Base-by-base conservation (phyloP, 2,329 filamentous ascomycete species). In the Sarocladiaceae sp. region DNA sequence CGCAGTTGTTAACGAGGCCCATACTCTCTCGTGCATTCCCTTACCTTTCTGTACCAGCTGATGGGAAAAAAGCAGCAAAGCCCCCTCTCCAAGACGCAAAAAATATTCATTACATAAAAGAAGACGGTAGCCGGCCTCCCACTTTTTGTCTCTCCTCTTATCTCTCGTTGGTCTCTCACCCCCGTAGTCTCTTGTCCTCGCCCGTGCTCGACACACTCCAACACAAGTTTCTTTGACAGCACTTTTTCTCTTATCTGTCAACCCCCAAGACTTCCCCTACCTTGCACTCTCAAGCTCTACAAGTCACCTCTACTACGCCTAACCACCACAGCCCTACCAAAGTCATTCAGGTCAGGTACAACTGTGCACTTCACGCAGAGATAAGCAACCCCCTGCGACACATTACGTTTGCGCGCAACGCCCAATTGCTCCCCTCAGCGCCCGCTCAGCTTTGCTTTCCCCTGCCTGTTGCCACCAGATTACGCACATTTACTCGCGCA, bases 31-130 rank as follows among this genome's bases (percentile, higher is more conserved):
- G 11, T n/a, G n/a, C 22, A 44, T 44, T 44, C 40, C 22, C 40
- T 26, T 26, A 44, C 40, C 40, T 44, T 6, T 26, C 22, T 44
- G 4, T 10, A 36, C 8, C 40, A 44, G 15, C 40, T 44, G 40
- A 44, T 44, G 40, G 40, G 10, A 28, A 28, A 22, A 44, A 44
- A 44, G 28, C 31, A 33, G 33, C 4, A 11, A 31, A 33, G 26
- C 44, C 17, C 44, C 10, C 44, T 33, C 44, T 48, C 40, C 40
- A 15, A n/a, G 22, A 17, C 4, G 22, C 11, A 18, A 48, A 48
- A 48, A 48, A 48, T 48, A 36, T 36, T 50, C 47, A 50, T 50
- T 50, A 50, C 47, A 50, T 50, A 50, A 50, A 50, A 48, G 44
- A 48, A 44, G 26, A 26, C 22, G 13, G 28, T 28, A 20, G 44